A percentile compares a stretch with the other conserved stretches of the same genome.
Evolutionary conservation across 148 eudicot species (phyloP).

Genomic region (Nepenthes mirabilis): DNA sequence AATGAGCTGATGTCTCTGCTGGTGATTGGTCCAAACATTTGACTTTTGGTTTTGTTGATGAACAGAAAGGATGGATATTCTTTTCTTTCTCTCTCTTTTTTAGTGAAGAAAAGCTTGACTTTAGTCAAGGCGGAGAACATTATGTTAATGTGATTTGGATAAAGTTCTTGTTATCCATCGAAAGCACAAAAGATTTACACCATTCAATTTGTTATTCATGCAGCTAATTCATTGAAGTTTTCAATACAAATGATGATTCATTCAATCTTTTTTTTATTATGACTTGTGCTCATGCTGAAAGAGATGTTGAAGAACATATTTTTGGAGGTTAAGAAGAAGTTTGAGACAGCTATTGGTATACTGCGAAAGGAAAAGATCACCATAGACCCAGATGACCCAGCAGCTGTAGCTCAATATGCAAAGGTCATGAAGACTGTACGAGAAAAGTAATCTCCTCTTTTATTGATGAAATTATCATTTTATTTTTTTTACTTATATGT

Average conservation of each 20-base stretch:
- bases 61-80: no score
- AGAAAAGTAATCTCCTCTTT: conserved; percentile 34
- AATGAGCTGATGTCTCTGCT: no score
- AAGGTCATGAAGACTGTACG: conserved; percentile 78
- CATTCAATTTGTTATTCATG: not conserved
- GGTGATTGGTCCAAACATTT: no score
- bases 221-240: not conserved
- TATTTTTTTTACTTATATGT: no score
- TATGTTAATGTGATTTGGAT: not conserved
- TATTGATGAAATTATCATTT: not conserved
- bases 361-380: conserved; percentile 84
- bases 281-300: conserved; percentile 20
- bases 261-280: not conserved
- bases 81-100: no score
- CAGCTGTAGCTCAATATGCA: conserved; percentile 74
- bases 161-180: no score
- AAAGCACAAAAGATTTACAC: no score
- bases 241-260: no score
- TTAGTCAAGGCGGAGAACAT: not conserved
- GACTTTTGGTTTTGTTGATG: no score
- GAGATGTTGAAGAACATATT: conserved; percentile 90
- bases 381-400: conserved; percentile 79
- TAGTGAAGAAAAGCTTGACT: not conserved
- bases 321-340: conserved; percentile 79
- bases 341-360: conserved; percentile 69